These are phyloP conservation scores for Coemansia sp. DNA, from an alignment of 192 early-diverging fungal genomes.

Conservation along the genomic window DNA sequence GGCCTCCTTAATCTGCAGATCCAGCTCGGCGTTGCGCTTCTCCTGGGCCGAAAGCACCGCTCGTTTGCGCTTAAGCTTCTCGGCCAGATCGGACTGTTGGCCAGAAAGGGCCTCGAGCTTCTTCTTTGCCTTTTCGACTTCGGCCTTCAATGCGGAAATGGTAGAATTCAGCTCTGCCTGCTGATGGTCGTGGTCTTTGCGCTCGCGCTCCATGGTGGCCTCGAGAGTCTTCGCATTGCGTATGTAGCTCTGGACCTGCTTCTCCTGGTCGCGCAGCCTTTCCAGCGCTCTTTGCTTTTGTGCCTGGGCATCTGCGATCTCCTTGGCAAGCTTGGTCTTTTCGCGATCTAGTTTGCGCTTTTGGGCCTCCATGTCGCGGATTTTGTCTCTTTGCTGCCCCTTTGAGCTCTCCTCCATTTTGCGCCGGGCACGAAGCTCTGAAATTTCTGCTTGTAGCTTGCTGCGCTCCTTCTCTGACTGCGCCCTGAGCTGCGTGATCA, in stretches of 20 bases:
- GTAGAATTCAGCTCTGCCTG: conserved; percentile 25
- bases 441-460: conserved; percentile 25
- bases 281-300: conserved; percentile 33
- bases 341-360: conserved; percentile 40
- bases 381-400: conserved; percentile 24
- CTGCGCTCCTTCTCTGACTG: conserved; percentile 27
- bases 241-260: conserved; percentile 15
- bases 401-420: conserved; percentile 30
- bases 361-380: conserved; percentile 37
- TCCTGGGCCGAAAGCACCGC: conserved; percentile 25
- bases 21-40: conserved; percentile 23
- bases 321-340: conserved; percentile 18
- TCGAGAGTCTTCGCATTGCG: conserved; percentile 22
- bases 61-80: conserved; percentile 18
- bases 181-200: conserved; percentile 25
- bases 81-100: conserved; percentile 16
- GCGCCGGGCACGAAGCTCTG: conserved; percentile 23
- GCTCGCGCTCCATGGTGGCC: conserved; percentile 29
- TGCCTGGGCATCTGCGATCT: conserved; percentile 20
- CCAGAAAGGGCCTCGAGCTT: conserved; percentile 11
- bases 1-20: conserved; percentile 18
- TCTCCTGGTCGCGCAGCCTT: conserved; percentile 21
- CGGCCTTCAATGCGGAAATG: conserved; percentile 17
- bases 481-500: conserved; percentile 13
- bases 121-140: conserved; percentile 24